These are phyloP conservation scores for Candida patagonica DNA, from an alignment of 805 yeast species.

Conservation along the genomic window DNA sequence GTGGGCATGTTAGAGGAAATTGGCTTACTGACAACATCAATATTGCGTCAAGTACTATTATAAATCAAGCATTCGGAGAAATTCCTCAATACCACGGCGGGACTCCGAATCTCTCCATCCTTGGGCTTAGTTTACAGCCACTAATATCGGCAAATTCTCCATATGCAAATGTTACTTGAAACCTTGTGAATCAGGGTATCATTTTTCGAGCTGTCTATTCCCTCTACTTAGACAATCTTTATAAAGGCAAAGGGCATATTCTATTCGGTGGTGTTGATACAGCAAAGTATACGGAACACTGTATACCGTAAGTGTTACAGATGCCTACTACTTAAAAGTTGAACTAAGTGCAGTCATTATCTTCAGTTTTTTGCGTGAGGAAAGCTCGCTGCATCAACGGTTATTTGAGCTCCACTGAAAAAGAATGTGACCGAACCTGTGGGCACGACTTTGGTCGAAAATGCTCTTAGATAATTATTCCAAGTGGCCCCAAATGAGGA, in stretches of 20 bases:
- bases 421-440: no score
- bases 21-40: constrained; percentile 55
- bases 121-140: constrained; percentile 24
- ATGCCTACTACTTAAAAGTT: no score
- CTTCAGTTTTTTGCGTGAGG: no score
- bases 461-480: no score
- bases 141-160: constrained; percentile 13
- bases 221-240: constrained; percentile 32
- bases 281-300: constrained; percentile 30
- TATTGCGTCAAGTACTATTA: constrained; percentile 39
- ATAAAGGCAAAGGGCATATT: constrained; percentile 28
- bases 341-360: no score
- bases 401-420: no score
- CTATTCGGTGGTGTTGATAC: constrained; percentile 15
- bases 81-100: no score
- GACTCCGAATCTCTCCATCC: no score
- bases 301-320: no score
- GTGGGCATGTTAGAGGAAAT: constrained; percentile 34
- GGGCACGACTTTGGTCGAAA: no score
- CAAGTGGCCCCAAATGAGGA: no score
- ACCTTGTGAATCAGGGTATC: constrained; percentile 39
- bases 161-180: constrained; percentile 58
- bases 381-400: no score
- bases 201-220: constrained; percentile 38
- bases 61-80: constrained; percentile 16